Conservation (phyloP, 2,329 filamentous ascomycete genomes). For the Teratosphaeria gauchensis region DNA sequence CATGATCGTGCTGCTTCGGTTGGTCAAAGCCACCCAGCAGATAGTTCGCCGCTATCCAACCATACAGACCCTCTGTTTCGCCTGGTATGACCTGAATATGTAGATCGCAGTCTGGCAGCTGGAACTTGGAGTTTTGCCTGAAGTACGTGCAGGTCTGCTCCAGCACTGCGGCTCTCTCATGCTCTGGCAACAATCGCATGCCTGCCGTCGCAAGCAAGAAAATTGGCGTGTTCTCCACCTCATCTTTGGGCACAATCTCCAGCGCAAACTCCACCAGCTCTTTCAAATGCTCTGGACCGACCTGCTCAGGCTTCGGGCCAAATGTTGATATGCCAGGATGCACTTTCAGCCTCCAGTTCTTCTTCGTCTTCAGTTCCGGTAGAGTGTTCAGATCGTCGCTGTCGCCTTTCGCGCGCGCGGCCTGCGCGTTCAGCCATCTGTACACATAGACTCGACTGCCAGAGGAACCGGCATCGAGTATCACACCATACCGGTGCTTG, state of each 20-base stretch:
- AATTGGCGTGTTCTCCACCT: slow-evolving; percentile 75
- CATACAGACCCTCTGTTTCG: slow-evolving; percentile 90
- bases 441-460: slow-evolving; percentile 93
- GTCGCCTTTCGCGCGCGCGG: slow-evolving; percentile 48
- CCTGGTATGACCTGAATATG: slow-evolving; percentile 93
- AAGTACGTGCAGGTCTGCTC: slow-evolving; percentile 76
- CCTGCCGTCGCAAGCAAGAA: slow-evolving; percentile 94
- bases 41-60: slow-evolving; percentile 97
- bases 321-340: slow-evolving; percentile 87
- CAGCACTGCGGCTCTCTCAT: slow-evolving; percentile 64
- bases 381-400: slow-evolving; percentile 55
- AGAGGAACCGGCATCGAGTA: slow-evolving; percentile 94
- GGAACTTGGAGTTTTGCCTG: slow-evolving; percentile 64
- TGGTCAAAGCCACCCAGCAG: slow-evolving; percentile 81
- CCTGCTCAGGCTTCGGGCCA: slow-evolving; percentile 61
- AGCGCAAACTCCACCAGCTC: slow-evolving; percentile 73
- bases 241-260: slow-evolving; percentile 63
- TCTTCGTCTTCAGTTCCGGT: slow-evolving; percentile 72
- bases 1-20: slow-evolving; percentile 64
- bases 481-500: slow-evolving; percentile 64
- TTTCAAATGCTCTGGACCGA: slow-evolving; percentile 75
- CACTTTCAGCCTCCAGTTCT: slow-evolving; percentile 87
- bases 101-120: slow-evolving; percentile 76
- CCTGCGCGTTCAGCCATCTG: slow-evolving; percentile 72
- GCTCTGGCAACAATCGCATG: slow-evolving; percentile 72